Conservation (phyloP, 2,329 filamentous ascomycete species). For the Diaporthe velutina region DNA sequence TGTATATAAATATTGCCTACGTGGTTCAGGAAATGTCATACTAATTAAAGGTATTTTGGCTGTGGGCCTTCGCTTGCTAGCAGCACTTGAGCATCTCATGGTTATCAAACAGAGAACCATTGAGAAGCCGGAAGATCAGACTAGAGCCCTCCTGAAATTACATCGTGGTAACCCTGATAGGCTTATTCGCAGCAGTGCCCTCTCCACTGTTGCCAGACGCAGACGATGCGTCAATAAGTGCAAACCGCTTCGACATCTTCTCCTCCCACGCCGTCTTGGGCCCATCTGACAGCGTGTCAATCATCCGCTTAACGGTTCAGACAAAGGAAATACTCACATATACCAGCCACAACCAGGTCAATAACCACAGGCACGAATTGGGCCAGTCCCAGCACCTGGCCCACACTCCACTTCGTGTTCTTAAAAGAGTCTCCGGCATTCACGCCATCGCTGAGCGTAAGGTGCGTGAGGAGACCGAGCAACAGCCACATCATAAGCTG, state of each 20-base stretch:
- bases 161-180: neutral
- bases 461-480: neutral
- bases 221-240: neutral
- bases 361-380: slow-evolving; percentile 12
- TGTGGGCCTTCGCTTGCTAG: neutral
- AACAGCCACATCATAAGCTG: neutral
- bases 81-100: neutral
- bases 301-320: neutral
- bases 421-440: neutral
- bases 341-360: slow-evolving; percentile 1
- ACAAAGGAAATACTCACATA: neutral
- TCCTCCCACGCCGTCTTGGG: slow-evolving; percentile 10
- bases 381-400: neutral
- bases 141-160: neutral
- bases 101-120: neutral
- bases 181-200: neutral
- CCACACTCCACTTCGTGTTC: slow-evolving; percentile 8
- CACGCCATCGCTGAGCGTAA: neutral
- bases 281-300: neutral
- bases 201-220: neutral
- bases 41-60: neutral
- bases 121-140: neutral
- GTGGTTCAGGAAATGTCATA: no score
- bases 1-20: no score
- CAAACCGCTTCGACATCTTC: slow-evolving; percentile 3